Conservation (phyloP, 257 asterid species). For the Gentiana dahurica region DNA sequence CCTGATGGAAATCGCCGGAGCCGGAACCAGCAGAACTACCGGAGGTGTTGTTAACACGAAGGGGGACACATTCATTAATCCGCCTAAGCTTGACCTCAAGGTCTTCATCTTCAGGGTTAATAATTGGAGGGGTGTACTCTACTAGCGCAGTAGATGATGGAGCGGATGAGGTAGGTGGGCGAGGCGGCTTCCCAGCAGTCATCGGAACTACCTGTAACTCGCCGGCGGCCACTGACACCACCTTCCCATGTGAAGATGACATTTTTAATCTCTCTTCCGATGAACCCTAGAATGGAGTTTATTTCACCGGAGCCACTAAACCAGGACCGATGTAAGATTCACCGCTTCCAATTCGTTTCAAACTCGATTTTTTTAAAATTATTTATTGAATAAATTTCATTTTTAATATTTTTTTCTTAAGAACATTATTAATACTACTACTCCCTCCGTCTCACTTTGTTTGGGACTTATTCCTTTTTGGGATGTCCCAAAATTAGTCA, state of each 20-base stretch:
- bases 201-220: slow-evolving; percentile 54
- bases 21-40: slow-evolving; percentile 99
- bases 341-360: no score
- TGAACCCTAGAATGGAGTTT: background rate
- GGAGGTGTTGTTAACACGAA: slow-evolving; percentile 87
- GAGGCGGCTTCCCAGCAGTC: slow-evolving; percentile 41
- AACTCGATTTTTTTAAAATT: no score
- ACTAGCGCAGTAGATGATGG: slow-evolving; percentile 60
- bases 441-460: no score
- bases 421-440: no score
- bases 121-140: slow-evolving; percentile 53
- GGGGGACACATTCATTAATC: slow-evolving; percentile 88
- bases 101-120: slow-evolving; percentile 82
- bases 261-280: background rate
- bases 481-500: no score
- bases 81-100: slow-evolving; percentile 92
- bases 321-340: no score
- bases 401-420: no score
- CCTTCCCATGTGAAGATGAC: slow-evolving; percentile 44
- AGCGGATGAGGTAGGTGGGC: slow-evolving; percentile 31
- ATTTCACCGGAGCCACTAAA: background rate
- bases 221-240: slow-evolving; percentile 44
- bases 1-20: slow-evolving; percentile 99
- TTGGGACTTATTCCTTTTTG: no score
- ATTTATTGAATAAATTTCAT: no score